Evolutionary conservation across 2,329 filamentous ascomycete species (phyloP).

Genomic region (Setomelanomma holmii): DNA sequence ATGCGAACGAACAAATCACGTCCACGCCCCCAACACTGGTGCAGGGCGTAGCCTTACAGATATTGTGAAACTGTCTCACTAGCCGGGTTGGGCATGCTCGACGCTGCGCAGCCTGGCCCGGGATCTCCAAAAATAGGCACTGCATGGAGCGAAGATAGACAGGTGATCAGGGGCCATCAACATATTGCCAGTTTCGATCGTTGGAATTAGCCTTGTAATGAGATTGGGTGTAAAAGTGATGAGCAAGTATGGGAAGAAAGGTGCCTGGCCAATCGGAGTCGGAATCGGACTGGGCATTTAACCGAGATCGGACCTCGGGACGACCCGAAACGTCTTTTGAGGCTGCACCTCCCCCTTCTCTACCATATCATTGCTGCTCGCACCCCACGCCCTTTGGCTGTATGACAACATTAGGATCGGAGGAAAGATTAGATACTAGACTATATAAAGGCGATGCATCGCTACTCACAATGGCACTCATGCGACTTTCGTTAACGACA

Average conservation of each 20-base stretch:
- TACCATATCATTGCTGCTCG: not conserved
- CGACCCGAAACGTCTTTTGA: not conserved
- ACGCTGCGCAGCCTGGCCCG: no score
- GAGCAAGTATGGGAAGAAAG: not conserved
- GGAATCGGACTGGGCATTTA: slow-evolving; percentile 2
- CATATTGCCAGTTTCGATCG: not conserved
- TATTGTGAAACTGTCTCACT: not conserved
- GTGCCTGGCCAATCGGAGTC: not conserved
- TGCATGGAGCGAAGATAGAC: not conserved
- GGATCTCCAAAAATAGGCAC: not conserved
- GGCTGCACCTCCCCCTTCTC: not conserved
- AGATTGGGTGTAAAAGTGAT: not conserved
- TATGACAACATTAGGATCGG: not conserved
- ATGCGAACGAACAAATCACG: not conserved
- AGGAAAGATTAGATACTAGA: not conserved
- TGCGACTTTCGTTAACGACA: no score
- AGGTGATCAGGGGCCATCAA: not conserved
- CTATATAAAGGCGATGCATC: not conserved
- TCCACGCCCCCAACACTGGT: not conserved
- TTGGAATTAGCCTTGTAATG: no score
- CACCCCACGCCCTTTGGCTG: not conserved
- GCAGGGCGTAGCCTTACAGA: not conserved
- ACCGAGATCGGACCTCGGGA: slow-evolving; percentile 5
- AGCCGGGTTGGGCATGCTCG: not conserved
- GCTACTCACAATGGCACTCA: no score